A percentile compares a stretch with the other conserved stretches of the same genome.
Conservation (phyloP, 164 flowering plant species). For the Annona squamosa region DNA sequence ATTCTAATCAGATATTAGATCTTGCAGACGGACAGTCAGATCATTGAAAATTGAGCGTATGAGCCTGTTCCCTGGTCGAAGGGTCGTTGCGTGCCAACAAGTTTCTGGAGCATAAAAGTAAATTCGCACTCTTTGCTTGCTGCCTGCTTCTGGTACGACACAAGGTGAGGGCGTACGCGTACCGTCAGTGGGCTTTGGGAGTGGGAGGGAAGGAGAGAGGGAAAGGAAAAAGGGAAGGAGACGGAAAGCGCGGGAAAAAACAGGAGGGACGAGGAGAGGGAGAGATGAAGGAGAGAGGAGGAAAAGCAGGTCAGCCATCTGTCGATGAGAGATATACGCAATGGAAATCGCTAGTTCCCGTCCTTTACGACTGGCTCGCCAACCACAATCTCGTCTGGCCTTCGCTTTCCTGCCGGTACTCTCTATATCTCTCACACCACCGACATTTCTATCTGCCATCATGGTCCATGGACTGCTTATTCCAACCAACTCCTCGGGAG, state of each 20-base stretch:
- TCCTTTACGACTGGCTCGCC: slow-evolving; percentile 96
- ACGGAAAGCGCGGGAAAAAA: not conserved
- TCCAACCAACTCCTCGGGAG: not conserved
- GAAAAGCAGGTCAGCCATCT: slow-evolving; percentile 32
- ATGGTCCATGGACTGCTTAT: not conserved
- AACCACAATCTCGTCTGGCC: slow-evolving; percentile 98
- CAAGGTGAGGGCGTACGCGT: too few species aligned
- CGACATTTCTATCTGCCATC: slow-evolving; percentile 13
- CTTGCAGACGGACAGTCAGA: too few species aligned
- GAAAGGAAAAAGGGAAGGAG: not conserved
- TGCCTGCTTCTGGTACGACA: too few species aligned
- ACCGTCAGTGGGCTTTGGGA: too few species aligned
- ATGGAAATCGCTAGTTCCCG: slow-evolving; percentile 93
- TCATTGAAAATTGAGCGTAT: too few species aligned
- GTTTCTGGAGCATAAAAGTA: too few species aligned
- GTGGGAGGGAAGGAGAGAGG: not conserved
- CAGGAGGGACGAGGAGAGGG: slow-evolving; percentile 1
- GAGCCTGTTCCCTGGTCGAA: too few species aligned
- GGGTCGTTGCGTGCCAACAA: too few species aligned
- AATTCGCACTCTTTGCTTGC: too few species aligned
- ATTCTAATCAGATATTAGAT: too few species aligned
- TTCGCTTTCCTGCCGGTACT: slow-evolving; percentile 86
- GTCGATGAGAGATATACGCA: slow-evolving; percentile 80
- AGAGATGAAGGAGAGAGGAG: slow-evolving; percentile 29
- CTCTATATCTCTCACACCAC: slow-evolving; percentile 13